A percentile compares a stretch with the other conserved stretches of the same genome.
These are phyloP conservation scores for Ustilago vetiveriae DNA, from an alignment of 1,284 basidiomycete species.

Conservation along the genomic window DNA sequence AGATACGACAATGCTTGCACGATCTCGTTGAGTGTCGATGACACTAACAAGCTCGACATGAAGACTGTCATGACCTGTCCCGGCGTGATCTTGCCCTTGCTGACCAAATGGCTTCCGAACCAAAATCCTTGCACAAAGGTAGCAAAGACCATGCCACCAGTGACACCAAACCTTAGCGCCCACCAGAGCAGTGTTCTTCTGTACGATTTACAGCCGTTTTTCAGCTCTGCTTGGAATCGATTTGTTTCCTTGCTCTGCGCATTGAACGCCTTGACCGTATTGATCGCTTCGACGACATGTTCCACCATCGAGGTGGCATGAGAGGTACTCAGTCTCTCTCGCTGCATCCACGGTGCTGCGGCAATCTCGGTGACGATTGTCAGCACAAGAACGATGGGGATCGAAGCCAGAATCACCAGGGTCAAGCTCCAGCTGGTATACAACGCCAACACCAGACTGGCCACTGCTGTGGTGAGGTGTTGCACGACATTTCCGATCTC, in stretches of 20 bases:
- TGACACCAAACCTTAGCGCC: slow-evolving; percentile 78
- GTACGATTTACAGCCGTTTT: slow-evolving; percentile 70
- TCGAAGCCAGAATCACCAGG: slow-evolving; percentile 86
- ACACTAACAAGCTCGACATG: slow-evolving; percentile 92
- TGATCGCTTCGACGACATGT: slow-evolving; percentile 79
- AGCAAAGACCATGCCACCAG: slow-evolving; percentile 77
- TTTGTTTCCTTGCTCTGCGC: slow-evolving; percentile 75
- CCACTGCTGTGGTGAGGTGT: slow-evolving; percentile 80
- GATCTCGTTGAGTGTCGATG: slow-evolving; percentile 83
- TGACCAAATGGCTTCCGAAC: slow-evolving; percentile 89
- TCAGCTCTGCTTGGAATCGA: slow-evolving; percentile 71
- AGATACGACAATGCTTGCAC: slow-evolving; percentile 81
- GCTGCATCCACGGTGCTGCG: slow-evolving; percentile 73
- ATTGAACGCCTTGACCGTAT: slow-evolving; percentile 96
- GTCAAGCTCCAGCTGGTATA: slow-evolving; percentile 82
- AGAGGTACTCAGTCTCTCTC: slow-evolving; percentile 77
- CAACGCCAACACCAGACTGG: slow-evolving; percentile 84
- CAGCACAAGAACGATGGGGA: slow-evolving; percentile 80
- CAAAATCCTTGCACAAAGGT: slow-evolving; percentile 98
- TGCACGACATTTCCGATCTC: slow-evolving; percentile 82
- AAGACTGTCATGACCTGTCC: slow-evolving; percentile 93
- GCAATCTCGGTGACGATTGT: slow-evolving; percentile 77
- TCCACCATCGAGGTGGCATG: slow-evolving; percentile 81
- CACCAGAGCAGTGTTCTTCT: slow-evolving; percentile 75
- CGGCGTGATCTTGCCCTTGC: slow-evolving; percentile 75